Evolutionary conservation across 2,329 filamentous ascomycete species (phyloP).

Genomic region (Tolypocladium ophioglossoides): DNA sequence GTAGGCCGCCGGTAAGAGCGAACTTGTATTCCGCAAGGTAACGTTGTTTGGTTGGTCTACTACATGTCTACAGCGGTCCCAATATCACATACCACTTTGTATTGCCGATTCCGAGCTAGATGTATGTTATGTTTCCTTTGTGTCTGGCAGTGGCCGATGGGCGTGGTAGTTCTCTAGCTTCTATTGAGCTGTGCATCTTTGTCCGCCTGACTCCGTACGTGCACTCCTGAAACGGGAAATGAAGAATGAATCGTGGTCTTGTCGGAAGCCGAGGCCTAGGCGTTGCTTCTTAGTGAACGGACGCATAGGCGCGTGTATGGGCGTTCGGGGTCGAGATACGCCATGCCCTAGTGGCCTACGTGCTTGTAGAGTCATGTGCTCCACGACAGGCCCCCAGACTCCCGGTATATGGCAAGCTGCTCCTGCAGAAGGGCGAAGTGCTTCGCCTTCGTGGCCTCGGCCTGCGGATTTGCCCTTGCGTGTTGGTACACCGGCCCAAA

Average conservation of each 20-base stretch:
- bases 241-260: too few relatives aligned
- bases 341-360: neutral
- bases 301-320: neutral
- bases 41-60: slow-evolving; percentile 2
- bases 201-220: neutral
- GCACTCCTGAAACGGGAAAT: too few relatives aligned
- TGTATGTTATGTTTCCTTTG: neutral
- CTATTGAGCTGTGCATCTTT: neutral
- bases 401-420: neutral
- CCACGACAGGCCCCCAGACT: neutral
- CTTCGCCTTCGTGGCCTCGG: neutral
- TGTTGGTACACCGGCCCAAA: neutral
- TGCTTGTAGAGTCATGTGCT: neutral
- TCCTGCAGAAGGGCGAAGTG: neutral
- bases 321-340: neutral
- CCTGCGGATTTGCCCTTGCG: neutral
- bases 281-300: neutral
- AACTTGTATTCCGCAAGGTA: slow-evolving; percentile 3
- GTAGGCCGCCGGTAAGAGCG: slow-evolving; percentile 3
- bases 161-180: neutral
- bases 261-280: neutral
- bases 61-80: neutral
- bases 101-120: neutral
- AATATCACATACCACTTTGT: slow-evolving; percentile 5
- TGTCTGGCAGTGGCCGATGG: neutral